Base-by-base conservation (phyloP, 306 rosid species). In the Casuarina equisetifolia region DNA sequence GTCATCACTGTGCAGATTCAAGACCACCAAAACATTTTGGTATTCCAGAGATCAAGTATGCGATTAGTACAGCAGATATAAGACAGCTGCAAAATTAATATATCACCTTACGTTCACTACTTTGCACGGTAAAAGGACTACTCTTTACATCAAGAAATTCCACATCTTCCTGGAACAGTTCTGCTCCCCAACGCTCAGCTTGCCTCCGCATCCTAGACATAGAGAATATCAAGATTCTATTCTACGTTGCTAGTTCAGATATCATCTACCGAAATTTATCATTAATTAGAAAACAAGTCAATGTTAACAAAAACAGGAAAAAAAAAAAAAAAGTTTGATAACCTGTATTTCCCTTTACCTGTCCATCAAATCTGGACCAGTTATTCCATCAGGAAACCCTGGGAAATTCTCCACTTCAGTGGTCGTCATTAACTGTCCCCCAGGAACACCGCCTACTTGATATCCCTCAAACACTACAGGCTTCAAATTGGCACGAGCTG, bases 131-230 rank as follows among this genome's bases (percentile, higher is more conserved):
- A 79, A 94, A 94, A 73, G 98, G 98, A 40, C 88, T 83, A 74
- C 20, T 87, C 77, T 86, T 90, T 70, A 94, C 89, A 69, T 94
- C 93, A 82, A 92, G 38, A 78, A 45, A 85, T 76, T 92, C 98
- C 74, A 94, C 97, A 78, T 94, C 98, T 90, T 94, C 98, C 76
- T 94, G 98, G 52, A 84, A 83, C 84, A 94, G 83, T 64, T 94
- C 97, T 25, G 98, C 98, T 51, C 98, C 98, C 98, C 98, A 94
- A 5, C 96, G 93, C 74, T 92, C 98, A 42, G 97, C 98, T 83
- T 88, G 92, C 69, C 70, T 69, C 39, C 87, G 84, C 91, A 86
- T 86, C 86, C 95, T 88, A 59, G 48, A 78, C 66, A 72, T 71
- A 76, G 13, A 45, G 17, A 62, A 79, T 72, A 74, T 52, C 57